These are phyloP conservation scores for Sclerotinia minor DNA, from an alignment of 2,329 filamentous ascomycete genomes.

Conservation along the genomic window DNA sequence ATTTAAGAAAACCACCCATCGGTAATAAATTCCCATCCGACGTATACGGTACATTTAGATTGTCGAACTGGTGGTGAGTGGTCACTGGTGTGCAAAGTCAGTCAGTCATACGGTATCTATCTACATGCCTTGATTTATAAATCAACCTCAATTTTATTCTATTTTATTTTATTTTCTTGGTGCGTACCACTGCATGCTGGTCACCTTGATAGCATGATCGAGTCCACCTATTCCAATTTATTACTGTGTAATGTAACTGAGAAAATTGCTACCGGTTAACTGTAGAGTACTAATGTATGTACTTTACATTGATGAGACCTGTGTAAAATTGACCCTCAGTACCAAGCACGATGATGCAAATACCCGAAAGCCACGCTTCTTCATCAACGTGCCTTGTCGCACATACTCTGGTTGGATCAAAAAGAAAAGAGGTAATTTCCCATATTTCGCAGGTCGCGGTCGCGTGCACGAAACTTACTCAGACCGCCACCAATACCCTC, in stretches of 20 bases:
- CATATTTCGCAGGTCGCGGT: slow-evolving; percentile 7
- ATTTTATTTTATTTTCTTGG: neutral
- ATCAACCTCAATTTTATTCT: neutral
- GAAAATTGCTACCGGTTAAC: neutral
- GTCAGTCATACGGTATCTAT: neutral
- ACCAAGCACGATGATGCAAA: slow-evolving; percentile 12
- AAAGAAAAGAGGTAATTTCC: neutral
- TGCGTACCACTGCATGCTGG: too few species aligned
- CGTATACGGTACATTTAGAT: neutral
- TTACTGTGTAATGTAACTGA: neutral
- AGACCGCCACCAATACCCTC: slow-evolving; percentile 11
- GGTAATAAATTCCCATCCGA: neutral
- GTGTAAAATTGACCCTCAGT: neutral
- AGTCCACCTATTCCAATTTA: neutral
- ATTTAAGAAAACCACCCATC: neutral
- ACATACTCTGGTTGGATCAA: slow-evolving; percentile 3
- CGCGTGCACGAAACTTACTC: slow-evolving; percentile 20
- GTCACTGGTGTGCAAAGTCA: neutral
- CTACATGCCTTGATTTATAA: neutral
- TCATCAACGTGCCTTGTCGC: slow-evolving; percentile 11
- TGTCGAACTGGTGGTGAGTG: neutral
- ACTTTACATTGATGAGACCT: neutral
- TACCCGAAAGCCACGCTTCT: slow-evolving; percentile 13
- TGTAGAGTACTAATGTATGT: neutral
- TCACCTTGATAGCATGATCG: slow-evolving; percentile 9